Evolutionary conservation across 2,329 filamentous ascomycete species (phyloP), one percentile per base, ranked within the genome.

Genomic region (Sarocladium brachiariae): DNA sequence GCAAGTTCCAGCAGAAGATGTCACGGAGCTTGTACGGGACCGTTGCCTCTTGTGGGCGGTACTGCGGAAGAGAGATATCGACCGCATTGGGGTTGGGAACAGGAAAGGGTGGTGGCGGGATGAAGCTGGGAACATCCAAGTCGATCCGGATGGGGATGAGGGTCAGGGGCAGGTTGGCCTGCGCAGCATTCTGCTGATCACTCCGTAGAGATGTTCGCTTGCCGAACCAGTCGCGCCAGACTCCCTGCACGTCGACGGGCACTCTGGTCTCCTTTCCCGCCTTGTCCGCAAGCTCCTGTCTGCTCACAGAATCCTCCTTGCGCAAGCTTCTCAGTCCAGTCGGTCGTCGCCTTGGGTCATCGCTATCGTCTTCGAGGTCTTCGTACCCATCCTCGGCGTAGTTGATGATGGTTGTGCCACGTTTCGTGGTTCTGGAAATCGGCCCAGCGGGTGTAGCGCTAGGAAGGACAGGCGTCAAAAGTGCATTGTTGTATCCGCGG

Each of bases 371-470:
- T 33, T 83, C 80, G 52, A 80, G 68, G 61, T 92, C 90, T 57
- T 96, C 92, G 63, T 86, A 95, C 43, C 91, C 91, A 65, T 97
- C 92, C 65, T 99, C 93, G 21, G 93, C 92, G 64, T 99, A 99
- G 71, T 96, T 99, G 70, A 97, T 93, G 56, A 92, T 88, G 30
- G 89, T 93, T 2, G 93, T 97, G 52, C 93, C 93, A 68, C 93
- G 86, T 74, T 99, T 97, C 8, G 93, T 97, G n/a, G 88, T 95
- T 64, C 92, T 83, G 59, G 88, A 78, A 53, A 80, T 72, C 34
- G 85, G 80, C 21, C 82, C 84, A 2, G 80, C 68, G n/a, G 81
- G 77, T 52, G 75, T 74, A 58, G 84, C 50, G 55, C 82, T 83
- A 51, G 86, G 87, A 54, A 92, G 80, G 55, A 93, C 83, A 31